Evolutionary conservation across 768 basidiomycete genomes (phyloP).

Genomic region (Suillus placidus): DNA sequence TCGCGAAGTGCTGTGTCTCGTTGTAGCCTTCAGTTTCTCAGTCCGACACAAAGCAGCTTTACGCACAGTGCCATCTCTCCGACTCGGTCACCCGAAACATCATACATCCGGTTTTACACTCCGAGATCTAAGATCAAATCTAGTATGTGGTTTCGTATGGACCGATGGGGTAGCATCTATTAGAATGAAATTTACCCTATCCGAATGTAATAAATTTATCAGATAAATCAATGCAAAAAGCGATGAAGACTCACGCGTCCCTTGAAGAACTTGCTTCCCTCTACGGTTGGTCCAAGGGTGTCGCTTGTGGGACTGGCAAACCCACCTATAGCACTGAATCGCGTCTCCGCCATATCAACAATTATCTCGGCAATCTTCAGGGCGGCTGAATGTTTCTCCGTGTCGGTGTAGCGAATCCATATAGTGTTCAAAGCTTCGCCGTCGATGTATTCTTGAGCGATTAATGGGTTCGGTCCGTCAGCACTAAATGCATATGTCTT

Average conservation of each 20-base stretch:
- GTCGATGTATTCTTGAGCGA: background rate
- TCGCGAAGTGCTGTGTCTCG: background rate
- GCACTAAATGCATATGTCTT: background rate
- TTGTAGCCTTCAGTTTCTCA: background rate
- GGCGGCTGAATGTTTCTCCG: background rate
- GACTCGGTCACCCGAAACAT: background rate
- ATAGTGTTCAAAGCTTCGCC: background rate
- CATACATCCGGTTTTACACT: slow-evolving; percentile 24
- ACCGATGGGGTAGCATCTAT: background rate
- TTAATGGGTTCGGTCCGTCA: background rate
- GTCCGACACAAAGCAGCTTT: background rate
- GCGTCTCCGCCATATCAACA: background rate
- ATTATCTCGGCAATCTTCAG: background rate
- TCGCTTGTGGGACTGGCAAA: background rate
- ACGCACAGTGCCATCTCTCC: background rate
- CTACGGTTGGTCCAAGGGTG: background rate
- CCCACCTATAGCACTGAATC: background rate
- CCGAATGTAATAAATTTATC: background rate
- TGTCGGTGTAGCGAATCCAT: background rate
- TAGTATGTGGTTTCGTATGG: background rate
- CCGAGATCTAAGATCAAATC: slow-evolving; percentile 42
- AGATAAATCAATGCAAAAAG: background rate
- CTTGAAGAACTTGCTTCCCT: background rate
- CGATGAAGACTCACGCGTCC: background rate
- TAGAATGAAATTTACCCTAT: background rate